Base-by-base conservation (phyloP, 2,329 filamentous ascomycete genomes). In the Cryphonectria nitschkei region DNA sequence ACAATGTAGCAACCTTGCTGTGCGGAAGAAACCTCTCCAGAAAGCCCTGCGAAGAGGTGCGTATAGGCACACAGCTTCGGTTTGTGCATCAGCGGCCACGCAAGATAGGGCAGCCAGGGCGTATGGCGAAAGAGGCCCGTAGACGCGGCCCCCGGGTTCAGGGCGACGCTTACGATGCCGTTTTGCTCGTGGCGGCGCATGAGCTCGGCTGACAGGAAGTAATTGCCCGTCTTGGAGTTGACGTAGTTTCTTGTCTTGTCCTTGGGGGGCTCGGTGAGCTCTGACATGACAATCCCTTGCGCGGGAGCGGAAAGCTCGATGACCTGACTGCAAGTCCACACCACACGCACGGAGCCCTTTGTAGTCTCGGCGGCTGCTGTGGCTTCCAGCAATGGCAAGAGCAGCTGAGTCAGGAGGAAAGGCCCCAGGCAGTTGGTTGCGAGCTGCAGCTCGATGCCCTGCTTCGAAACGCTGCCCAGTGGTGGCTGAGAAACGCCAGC, bases 401-500 rank as follows among this genome's bases (percentile, higher is more conserved):
- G 63, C 9, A 70, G 68, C 6, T 67, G 46, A 4, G 58, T 61
- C 6, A 67, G 43, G 22, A 70, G 50, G 64, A 67, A 70, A 14
- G 63, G 63, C 11, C 68, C 68, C 6, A 70, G 43, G 11, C 46
- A 66, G 41, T 70, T 67, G 43, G 64, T 66, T 1, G 52, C 68
- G 2, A 70, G 39, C 16, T 70, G 68, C 16, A 67, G 26, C 34
- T 70, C 68, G n/a, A 41, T 37, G 32, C 68, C 68, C 37, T 70
- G 68, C 8, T 61, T 61, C 6, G 66, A 61, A 11, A 61, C 39
- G 22, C 54, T 61, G 39, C 66, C 66, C 3, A 22, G 9, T 46
- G 50, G 68, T 34, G 52, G 62, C 3, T 56, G 62, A 5, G 61
- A 65, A 26, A 82, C 76, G 13, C 78, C 81, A 2, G 82, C 81